Conservation (phyloP, 2,329 filamentous ascomycete genomes). For the Pseudopithomyces chartarum region DNA sequence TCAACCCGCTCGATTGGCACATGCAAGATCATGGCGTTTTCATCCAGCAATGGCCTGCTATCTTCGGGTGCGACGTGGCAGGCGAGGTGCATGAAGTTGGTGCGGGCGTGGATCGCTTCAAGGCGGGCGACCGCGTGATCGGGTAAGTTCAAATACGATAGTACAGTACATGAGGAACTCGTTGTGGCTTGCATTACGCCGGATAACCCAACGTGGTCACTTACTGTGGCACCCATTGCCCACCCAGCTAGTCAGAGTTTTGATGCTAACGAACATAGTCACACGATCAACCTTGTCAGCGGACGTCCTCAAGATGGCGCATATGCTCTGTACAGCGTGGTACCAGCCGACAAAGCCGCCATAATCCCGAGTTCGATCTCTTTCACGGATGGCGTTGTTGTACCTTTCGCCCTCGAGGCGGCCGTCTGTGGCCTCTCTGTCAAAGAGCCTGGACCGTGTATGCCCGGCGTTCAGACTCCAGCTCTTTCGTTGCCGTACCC, state of each 20-base stretch:
- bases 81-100: conserved; percentile 52
- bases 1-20: conserved; percentile 32
- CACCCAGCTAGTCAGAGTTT: neutral
- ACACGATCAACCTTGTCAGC: conserved; percentile 26
- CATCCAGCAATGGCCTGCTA: conserved; percentile 32
- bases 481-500: conserved; percentile 47
- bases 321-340: conserved; percentile 36
- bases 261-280: conserved; percentile 12
- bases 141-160: conserved; percentile 24
- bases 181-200: neutral
- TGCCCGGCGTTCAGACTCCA: conserved; percentile 26
- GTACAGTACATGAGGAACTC: neutral
- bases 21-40: conserved; percentile 37
- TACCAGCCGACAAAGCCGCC: conserved; percentile 43
- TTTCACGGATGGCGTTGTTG: conserved; percentile 46
- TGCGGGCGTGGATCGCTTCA: conserved; percentile 46
- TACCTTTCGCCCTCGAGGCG: conserved; percentile 50
- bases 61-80: conserved; percentile 48
- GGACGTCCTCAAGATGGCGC: conserved; percentile 26
- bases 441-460: conserved; percentile 25
- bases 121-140: conserved; percentile 50
- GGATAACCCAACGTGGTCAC: neutral
- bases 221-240: neutral
- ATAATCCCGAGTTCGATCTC: conserved; percentile 48
- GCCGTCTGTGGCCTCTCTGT: conserved; percentile 48